Evolutionary conservation across 192 early-diverging fungal species (phyloP).

Genomic region (Coemansia sp.): DNA sequence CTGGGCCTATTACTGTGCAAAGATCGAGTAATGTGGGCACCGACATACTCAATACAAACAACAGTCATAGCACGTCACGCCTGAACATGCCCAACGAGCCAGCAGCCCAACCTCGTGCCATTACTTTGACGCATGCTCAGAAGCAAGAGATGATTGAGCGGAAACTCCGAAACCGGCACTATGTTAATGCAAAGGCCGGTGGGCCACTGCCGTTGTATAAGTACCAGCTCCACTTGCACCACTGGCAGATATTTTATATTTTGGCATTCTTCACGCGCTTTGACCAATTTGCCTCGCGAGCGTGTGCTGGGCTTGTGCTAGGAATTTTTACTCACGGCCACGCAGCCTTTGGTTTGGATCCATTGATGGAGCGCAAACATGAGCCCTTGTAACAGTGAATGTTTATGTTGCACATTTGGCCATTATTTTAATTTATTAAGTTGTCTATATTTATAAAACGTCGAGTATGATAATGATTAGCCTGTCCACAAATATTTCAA

Average conservation of each 20-base stretch:
- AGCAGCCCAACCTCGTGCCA: slow-evolving; percentile 8
- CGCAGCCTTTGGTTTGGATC: slow-evolving; percentile 63
- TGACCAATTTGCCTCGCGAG: slow-evolving; percentile 66
- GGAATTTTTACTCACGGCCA: slow-evolving; percentile 77
- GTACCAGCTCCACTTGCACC: slow-evolving; percentile 69
- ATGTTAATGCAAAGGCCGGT: slow-evolving; percentile 28
- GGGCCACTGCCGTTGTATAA: slow-evolving; percentile 26
- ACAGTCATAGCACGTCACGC: neutral
- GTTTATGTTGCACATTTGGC: too few relatives aligned
- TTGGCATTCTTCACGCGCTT: slow-evolving; percentile 82
- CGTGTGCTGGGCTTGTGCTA: slow-evolving; percentile 70
- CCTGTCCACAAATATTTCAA: too few relatives aligned
- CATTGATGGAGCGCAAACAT: slow-evolving; percentile 51
- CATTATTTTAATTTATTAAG: too few relatives aligned
- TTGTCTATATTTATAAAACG: too few relatives aligned
- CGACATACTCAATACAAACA: neutral
- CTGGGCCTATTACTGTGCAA: neutral
- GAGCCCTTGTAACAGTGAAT: neutral
- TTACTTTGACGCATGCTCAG: slow-evolving; percentile 25
- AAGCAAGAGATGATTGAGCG: slow-evolving; percentile 24
- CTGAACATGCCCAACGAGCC: slow-evolving; percentile 38
- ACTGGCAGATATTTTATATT: slow-evolving; percentile 85
- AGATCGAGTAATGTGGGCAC: neutral
- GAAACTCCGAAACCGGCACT: slow-evolving; percentile 24
- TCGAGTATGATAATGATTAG: too few relatives aligned